These are phyloP conservation scores for Porcisia hertigi DNA, from an alignment of 208 protist species.

Conservation along the genomic window DNA sequence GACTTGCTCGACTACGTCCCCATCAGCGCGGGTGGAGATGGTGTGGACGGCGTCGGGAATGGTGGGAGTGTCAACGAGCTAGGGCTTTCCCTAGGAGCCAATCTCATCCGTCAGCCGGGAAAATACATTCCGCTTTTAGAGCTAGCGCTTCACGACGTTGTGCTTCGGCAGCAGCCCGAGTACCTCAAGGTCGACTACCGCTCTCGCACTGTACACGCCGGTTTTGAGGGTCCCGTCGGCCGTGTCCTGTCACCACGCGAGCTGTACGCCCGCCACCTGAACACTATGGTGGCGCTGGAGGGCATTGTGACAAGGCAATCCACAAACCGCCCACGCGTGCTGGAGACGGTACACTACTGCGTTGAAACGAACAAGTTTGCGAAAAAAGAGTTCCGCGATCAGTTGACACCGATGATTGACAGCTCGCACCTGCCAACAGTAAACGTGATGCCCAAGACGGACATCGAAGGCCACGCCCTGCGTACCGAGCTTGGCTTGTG, in stretches of 20 bases:
- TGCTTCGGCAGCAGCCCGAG: conserved; percentile 71
- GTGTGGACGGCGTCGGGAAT: neutral
- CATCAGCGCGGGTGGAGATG: conserved; percentile 14
- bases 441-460: conserved; percentile 92
- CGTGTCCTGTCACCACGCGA: conserved; percentile 94
- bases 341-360: conserved; percentile 97
- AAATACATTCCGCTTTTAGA: conserved; percentile 92
- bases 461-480: conserved; percentile 96
- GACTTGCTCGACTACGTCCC: conserved; percentile 90
- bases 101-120: conserved; percentile 79
- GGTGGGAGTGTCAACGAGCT: conserved; percentile 12
- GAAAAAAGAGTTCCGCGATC: conserved; percentile 94
- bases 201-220: conserved; percentile 80
- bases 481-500: conserved; percentile 98
- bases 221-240: conserved; percentile 95
- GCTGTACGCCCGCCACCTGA: conserved; percentile 92
- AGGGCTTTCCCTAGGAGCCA: conserved; percentile 52
- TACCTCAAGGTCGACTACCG: conserved; percentile 89
- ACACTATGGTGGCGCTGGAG: conserved; percentile 95
- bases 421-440: conserved; percentile 86
- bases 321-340: conserved; percentile 73
- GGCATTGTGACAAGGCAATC: conserved; percentile 98
- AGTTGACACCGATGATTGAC: conserved; percentile 92
- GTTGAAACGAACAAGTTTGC: conserved; percentile 89
- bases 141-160: conserved; percentile 90